Evolutionary conservation across 306 rosid genomes (phyloP).

Genomic region (Datisca glomerata): DNA sequence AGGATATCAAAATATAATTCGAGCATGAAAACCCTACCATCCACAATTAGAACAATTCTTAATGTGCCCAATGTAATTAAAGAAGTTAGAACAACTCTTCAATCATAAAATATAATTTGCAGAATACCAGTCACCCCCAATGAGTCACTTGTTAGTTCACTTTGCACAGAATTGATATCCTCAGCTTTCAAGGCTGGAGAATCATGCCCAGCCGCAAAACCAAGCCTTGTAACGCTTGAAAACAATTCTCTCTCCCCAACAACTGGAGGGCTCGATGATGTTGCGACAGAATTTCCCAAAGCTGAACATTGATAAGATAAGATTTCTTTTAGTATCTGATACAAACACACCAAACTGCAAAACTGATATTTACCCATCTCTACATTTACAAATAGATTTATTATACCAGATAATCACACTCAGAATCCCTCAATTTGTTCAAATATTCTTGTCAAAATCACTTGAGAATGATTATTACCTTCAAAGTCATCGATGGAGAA

Average conservation of each 20-base stretch:
- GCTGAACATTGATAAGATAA: conserved; percentile 48
- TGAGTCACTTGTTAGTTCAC: conserved; percentile 18
- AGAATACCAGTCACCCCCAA: conserved; percentile 35
- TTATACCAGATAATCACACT: no score
- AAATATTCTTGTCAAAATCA: no score
- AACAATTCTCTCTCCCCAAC: conserved; percentile 65
- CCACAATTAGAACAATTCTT: not conserved
- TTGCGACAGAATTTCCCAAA: conserved; percentile 49
- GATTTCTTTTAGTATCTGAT: no score
- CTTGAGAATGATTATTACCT: conserved; percentile 55
- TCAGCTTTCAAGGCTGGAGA: conserved; percentile 66
- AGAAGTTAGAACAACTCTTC: not conserved
- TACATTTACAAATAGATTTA: no score
- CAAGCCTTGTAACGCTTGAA: conserved; percentile 77
- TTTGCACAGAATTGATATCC: conserved; percentile 30
- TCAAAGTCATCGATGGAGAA: conserved; percentile 93
- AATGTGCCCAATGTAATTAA: not conserved
- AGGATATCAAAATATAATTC: no score
- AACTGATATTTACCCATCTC: no score
- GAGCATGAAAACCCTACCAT: conserved; percentile 36
- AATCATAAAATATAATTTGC: not conserved
- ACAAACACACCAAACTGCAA: no score
- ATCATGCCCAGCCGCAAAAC: conserved; percentile 94
- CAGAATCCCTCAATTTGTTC: no score
- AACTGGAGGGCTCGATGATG: conserved; percentile 62